phyloP scores from a whole-genome alignment of 805 yeast species.

The Maudiozyma serrabonitensis region DNA sequence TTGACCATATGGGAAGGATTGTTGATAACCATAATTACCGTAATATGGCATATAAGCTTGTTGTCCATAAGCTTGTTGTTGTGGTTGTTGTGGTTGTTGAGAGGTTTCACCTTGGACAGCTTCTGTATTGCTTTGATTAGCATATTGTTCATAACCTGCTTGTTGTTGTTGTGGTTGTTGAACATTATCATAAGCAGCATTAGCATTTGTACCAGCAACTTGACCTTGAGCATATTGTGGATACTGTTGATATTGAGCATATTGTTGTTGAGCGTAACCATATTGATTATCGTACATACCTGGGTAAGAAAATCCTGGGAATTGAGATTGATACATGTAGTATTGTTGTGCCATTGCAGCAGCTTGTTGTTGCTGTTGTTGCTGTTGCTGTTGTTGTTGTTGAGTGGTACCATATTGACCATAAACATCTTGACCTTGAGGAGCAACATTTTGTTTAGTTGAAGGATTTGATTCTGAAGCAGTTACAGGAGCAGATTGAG shows the following conservation, averaged over 20 bases:
- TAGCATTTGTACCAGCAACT: slow-evolving; percentile 6
- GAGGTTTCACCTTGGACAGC: slow-evolving; percentile 5
- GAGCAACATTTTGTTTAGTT: background rate
- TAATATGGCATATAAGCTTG: slow-evolving; percentile 26
- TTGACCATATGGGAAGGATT: slow-evolving; percentile 28
- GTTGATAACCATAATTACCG: slow-evolving; percentile 23
- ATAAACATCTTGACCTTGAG: slow-evolving; percentile 12
- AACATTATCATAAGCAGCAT: background rate
- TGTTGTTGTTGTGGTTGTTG: background rate
- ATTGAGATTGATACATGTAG: slow-evolving; percentile 30
- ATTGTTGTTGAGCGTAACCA: slow-evolving; percentile 26
- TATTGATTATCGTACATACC: slow-evolving; percentile 30
- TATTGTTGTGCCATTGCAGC: slow-evolving; percentile 23
- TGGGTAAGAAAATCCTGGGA: slow-evolving; percentile 31
- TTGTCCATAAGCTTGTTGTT: slow-evolving; percentile 2
- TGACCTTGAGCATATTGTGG: slow-evolving; percentile 8
- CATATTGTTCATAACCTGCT: slow-evolving; percentile 1
- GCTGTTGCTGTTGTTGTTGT: slow-evolving; percentile 12
- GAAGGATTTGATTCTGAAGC: background rate
- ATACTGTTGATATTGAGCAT: slow-evolving; percentile 23
- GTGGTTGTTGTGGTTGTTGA: slow-evolving; percentile 6
- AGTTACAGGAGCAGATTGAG: background rate
- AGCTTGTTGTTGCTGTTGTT: slow-evolving; percentile 15
- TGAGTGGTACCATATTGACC: background rate
- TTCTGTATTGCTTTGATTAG: slow-evolving; percentile 17